phyloP scores from a whole-genome alignment of 2,329 filamentous ascomycete species.

The Diplocarpon rosae region DNA sequence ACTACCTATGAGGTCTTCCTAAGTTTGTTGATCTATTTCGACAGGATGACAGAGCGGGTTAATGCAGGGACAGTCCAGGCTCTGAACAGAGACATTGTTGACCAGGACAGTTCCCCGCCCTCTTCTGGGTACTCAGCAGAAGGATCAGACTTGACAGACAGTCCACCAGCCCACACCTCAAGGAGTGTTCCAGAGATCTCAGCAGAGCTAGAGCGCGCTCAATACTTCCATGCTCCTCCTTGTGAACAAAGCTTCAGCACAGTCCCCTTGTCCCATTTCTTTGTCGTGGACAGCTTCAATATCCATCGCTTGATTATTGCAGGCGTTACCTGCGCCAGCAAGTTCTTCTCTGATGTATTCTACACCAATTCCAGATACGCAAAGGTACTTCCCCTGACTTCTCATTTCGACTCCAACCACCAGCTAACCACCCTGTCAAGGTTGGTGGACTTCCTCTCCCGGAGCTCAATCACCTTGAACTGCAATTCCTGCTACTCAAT shows the following conservation, averaged over 20 bases:
- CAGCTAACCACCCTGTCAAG: conserved; percentile 36
- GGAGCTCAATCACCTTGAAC: conserved; percentile 89
- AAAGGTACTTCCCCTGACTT: conserved; percentile 51
- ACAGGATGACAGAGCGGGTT: conserved; percentile 94
- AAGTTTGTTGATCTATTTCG: conserved; percentile 91
- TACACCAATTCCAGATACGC: conserved; percentile 99
- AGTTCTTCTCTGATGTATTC: conserved; percentile 98
- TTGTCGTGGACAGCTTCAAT: conserved; percentile 98
- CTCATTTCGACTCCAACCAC: not conserved
- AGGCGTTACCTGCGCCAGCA: conserved; percentile 95
- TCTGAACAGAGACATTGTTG: conserved; percentile 35
- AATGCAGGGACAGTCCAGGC: conserved; percentile 68
- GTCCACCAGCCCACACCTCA: conserved; percentile 14
- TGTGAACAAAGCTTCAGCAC: conserved; percentile 12
- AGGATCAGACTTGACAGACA: conserved; percentile 25
- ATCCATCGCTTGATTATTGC: conserved; percentile 95
- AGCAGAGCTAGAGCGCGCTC: conserved; percentile 20
- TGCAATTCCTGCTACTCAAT: conserved; percentile 91
- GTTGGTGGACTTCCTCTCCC: conserved; percentile 86
- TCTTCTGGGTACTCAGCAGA: conserved; percentile 23
- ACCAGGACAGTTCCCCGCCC: conserved; percentile 20
- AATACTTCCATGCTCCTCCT: conserved; percentile 21
- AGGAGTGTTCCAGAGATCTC: conserved; percentile 22
- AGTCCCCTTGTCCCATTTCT: conserved; percentile 51
- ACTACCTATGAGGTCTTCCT: conserved; percentile 98